A percentile compares a stretch with the other conserved stretches of the same genome.
phyloP scores from a whole-genome alignment of 345 rosid species.

The Hibiscus mutabilis region DNA sequence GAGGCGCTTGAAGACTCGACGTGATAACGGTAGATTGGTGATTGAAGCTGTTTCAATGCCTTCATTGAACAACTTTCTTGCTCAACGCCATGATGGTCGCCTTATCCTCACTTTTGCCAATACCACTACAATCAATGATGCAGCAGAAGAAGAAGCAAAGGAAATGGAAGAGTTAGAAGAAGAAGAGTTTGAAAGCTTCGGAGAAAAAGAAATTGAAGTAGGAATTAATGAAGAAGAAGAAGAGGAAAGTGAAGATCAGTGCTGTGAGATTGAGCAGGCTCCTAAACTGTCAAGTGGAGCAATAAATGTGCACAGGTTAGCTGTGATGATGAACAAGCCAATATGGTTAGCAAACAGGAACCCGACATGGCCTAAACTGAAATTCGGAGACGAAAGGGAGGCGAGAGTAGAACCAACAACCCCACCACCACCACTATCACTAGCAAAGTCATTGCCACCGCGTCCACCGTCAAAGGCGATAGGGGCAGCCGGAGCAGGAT shows the following conservation, averaged over 20 bases:
- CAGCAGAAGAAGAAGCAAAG: constrained; percentile 1
- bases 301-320: constrained; percentile 46
- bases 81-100: constrained; percentile 79
- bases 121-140: neutral
- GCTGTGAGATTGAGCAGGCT: constrained; percentile 21
- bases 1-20: constrained; percentile 58
- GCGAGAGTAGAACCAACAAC: constrained; percentile 21
- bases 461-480: constrained; percentile 30
- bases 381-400: constrained; percentile 13
- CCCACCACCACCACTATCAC: constrained; percentile 17
- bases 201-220: neutral
- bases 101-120: constrained; percentile 66
- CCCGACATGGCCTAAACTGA: constrained; percentile 41
- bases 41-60: constrained; percentile 82
- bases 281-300: constrained; percentile 35
- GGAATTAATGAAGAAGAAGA: constrained; percentile 17
- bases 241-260: neutral
- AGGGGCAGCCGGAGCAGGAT: constrained; percentile 14
- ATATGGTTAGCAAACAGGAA: constrained; percentile 35
- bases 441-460: constrained; percentile 58
- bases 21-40: constrained; percentile 81
- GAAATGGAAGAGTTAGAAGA: constrained; percentile 19
- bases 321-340: constrained; percentile 44
- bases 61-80: constrained; percentile 59
- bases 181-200: constrained; percentile 15